phyloP scores from a whole-genome alignment of 2,329 filamentous ascomycete species.

The Macrophomina phaseolina region DNA sequence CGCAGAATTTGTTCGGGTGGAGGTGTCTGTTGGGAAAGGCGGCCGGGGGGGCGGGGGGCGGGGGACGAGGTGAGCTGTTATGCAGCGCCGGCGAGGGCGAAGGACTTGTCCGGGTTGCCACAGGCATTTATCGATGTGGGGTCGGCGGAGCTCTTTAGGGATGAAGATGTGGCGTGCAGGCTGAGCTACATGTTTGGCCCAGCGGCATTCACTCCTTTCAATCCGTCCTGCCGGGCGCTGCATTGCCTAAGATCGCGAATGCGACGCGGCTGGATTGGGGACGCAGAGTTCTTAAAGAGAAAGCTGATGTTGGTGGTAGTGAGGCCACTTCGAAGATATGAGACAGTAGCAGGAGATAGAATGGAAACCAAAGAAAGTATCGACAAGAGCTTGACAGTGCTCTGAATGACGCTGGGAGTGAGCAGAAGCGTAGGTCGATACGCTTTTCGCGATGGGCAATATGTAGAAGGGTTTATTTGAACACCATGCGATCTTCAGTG shows the following conservation, averaged over 20 bases:
- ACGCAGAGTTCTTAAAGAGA: not conserved
- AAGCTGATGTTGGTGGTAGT: too few species aligned
- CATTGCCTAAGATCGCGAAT: not conserved
- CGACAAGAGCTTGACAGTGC: too few species aligned
- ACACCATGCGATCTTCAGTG: too few species aligned
- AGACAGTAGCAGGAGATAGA: not conserved
- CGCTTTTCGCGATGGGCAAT: too few species aligned
- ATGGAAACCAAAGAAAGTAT: too few species aligned
- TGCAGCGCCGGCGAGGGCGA: conserved; percentile 46
- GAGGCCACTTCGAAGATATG: not conserved
- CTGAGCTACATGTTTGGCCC: conserved; percentile 53
- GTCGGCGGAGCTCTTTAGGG: conserved; percentile 51
- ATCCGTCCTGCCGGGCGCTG: not conserved
- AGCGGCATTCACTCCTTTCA: conserved; percentile 32
- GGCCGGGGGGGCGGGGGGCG: conserved; percentile 33
- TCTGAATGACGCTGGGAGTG: too few species aligned
- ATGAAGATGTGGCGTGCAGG: conserved; percentile 50
- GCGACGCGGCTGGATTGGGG: not conserved
- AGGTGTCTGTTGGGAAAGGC: conserved; percentile 47
- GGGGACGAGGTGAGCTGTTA: conserved; percentile 42
- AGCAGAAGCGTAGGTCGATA: too few species aligned
- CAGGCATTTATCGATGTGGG: conserved; percentile 54
- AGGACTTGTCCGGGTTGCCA: conserved; percentile 45
- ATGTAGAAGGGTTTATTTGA: too few species aligned
- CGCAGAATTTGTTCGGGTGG: conserved; percentile 52